Conservation (phyloP, 108 stramenopile species). For the Seminavis robusta region DNA sequence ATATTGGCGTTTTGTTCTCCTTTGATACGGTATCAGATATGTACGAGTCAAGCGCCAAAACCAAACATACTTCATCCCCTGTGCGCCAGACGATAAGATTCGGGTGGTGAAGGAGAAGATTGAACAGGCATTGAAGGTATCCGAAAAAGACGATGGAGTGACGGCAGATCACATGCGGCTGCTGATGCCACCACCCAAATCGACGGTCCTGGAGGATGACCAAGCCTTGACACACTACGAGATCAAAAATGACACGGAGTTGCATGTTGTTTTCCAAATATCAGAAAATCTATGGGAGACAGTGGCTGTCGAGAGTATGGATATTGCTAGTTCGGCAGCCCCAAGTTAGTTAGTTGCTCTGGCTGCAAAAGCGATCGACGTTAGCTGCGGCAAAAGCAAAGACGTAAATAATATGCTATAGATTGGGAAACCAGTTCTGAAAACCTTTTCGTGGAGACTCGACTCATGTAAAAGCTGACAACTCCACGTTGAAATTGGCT, state of each 20-base stretch:
- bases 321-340: too few relatives aligned
- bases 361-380: too few relatives aligned
- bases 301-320: conserved; percentile 20
- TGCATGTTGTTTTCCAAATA: conserved; percentile 42
- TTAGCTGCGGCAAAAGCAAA: too few relatives aligned
- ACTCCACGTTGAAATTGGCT: too few relatives aligned
- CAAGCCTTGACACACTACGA: conserved; percentile 13
- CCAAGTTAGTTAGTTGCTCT: too few relatives aligned
- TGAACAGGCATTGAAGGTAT: conserved; percentile 15
- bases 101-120: conserved; percentile 48
- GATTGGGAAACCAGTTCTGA: too few relatives aligned
- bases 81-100: conserved; percentile 36
- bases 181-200: conserved; percentile 22
- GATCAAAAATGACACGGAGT: conserved; percentile 40
- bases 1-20: too few relatives aligned
- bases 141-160: too few relatives aligned
- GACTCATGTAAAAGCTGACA: too few relatives aligned
- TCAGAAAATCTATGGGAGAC: conserved; percentile 27
- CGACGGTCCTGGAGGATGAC: conserved; percentile 23
- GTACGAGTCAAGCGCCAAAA: conserved; percentile 50
- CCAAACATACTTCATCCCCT: conserved; percentile 56
- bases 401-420: too few relatives aligned
- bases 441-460: too few relatives aligned
- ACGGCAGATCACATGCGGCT: conserved; percentile 20
- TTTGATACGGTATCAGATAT: too few relatives aligned